Percentiles rank a stretch among this genome's conserved stretches.
Evolutionary conservation across 2,329 filamentous ascomycete species (phyloP).

Genomic region (Leptographium radiaticola): DNA sequence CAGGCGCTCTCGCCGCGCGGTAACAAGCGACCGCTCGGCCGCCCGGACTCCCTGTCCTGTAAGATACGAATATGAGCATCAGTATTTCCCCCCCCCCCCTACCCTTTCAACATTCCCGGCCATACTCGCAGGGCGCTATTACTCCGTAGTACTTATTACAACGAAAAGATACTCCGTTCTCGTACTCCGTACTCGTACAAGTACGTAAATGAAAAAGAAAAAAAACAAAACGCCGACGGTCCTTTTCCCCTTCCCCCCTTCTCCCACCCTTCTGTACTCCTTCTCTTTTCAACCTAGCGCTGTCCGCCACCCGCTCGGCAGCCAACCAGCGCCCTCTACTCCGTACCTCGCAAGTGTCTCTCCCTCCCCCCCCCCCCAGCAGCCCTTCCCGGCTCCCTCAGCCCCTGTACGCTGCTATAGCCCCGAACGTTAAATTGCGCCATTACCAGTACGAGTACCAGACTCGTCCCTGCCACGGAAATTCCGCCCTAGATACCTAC

Average conservation of each 20-base stretch:
- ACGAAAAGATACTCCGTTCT: background rate
- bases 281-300: background rate
- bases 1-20: too few species aligned
- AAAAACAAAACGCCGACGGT: background rate
- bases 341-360: background rate
- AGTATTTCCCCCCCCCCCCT: too few species aligned
- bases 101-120: too few species aligned
- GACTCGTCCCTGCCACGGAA: too few species aligned
- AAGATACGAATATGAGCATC: too few species aligned
- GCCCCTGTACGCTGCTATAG: background rate
- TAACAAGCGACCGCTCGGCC: too few species aligned
- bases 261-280: background rate
- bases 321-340: background rate
- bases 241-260: background rate
- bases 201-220: too few species aligned
- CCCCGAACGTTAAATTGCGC: background rate
- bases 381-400: background rate
- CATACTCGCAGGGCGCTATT: too few species aligned
- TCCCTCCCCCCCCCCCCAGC: background rate
- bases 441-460: background rate
- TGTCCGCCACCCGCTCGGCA: background rate
- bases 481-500: too few species aligned
- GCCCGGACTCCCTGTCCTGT: too few species aligned
- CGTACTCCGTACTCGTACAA: too few species aligned
- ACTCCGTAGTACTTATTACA: too few species aligned